Evolutionary conservation across 441 rosid species (phyloP).

Genomic region (Jatropha multifida): DNA sequence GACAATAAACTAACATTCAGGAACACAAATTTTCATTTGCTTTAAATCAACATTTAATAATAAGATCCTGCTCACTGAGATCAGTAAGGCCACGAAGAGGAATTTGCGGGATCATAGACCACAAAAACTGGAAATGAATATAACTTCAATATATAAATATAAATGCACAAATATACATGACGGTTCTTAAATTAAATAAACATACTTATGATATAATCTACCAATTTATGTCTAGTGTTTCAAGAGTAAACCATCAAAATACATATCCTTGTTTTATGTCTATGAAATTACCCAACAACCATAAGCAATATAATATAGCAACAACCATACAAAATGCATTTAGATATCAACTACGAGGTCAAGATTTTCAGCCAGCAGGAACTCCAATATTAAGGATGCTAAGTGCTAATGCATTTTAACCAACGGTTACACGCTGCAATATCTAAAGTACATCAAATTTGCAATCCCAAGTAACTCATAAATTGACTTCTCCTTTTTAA

Average conservation of each 20-base stretch:
- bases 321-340: not conserved
- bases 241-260: constrained; percentile 3
- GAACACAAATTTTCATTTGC: not conserved
- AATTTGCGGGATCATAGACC: not conserved
- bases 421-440: not conserved
- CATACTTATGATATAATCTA: not conserved
- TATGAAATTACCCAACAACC: constrained; percentile 1
- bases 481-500: not conserved
- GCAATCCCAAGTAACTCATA: not conserved
- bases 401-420: not conserved
- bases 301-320: constrained; percentile 7
- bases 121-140: no score
- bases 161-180: not conserved
- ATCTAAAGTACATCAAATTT: not conserved
- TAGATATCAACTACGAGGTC: constrained; percentile 7
- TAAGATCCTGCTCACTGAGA: not conserved
- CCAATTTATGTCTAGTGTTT: not conserved
- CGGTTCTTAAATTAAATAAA: constrained; percentile 3
- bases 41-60: not conserved
- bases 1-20: not conserved
- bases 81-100: not conserved
- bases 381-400: not conserved
- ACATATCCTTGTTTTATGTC: constrained; percentile 10
- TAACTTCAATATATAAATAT: not conserved
- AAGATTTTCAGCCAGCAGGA: not conserved